These are phyloP conservation scores for Lignosus rhinocerotis DNA, from an alignment of 1,284 basidiomycete genomes.

Conservation along the genomic window DNA sequence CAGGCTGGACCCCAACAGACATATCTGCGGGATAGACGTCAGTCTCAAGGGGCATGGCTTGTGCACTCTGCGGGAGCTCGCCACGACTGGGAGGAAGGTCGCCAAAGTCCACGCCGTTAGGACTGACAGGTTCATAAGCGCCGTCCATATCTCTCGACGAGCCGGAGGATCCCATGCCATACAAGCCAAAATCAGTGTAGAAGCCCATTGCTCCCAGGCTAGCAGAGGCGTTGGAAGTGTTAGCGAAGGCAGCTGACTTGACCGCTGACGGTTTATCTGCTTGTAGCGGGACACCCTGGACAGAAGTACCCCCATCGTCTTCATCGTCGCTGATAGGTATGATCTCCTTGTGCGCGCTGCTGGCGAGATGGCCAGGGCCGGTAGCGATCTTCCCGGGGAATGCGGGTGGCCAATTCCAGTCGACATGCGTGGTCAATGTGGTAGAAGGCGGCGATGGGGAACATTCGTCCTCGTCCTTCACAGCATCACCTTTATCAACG, in stretches of 20 bases:
- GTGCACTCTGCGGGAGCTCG: not conserved
- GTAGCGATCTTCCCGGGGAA: conserved; percentile 33
- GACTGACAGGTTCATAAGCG: conserved; percentile 20
- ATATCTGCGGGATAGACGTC: not conserved
- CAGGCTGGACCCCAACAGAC: not conserved
- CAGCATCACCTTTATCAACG: not conserved
- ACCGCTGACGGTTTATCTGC: not conserved
- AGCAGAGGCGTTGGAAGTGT: not conserved
- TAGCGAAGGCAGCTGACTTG: not conserved
- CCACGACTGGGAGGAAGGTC: conserved; percentile 16
- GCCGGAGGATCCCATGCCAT: conserved; percentile 25
- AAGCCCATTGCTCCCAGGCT: not conserved
- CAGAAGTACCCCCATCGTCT: conserved; percentile 13
- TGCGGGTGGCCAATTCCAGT: conserved; percentile 42
- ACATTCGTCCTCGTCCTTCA: not conserved
- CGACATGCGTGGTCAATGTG: conserved; percentile 29
- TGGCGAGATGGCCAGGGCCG: conserved; percentile 28
- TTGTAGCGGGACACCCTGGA: not conserved
- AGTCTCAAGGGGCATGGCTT: not conserved
- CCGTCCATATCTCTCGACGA: not conserved
- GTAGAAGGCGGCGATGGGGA: conserved; percentile 17
- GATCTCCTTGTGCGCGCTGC: conserved; percentile 15
- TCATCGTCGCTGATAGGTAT: conserved; percentile 32
- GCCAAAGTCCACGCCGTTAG: conserved; percentile 18
- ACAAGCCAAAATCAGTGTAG: conserved; percentile 24